phyloP scores from a whole-genome alignment of 2,329 filamentous ascomycete genomes.

The Claviceps spartinae region DNA sequence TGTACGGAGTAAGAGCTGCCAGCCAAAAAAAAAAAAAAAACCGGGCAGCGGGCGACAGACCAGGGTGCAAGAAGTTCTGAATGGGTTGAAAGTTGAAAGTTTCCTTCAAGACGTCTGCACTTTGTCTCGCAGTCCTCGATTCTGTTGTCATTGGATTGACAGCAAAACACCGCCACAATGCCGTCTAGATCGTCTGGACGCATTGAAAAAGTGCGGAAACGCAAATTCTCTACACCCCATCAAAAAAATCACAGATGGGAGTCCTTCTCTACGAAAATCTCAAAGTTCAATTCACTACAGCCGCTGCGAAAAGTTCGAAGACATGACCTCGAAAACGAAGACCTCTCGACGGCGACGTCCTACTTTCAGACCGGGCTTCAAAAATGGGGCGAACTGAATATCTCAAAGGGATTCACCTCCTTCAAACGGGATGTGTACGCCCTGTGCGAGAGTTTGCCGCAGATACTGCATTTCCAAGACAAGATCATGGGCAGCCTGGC shows the following conservation, averaged over 20 bases:
- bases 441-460: slow-evolving; percentile 77
- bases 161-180: slow-evolving; percentile 34
- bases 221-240: slow-evolving; percentile 57
- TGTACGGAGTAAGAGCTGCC: slow-evolving; percentile 7
- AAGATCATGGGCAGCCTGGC: slow-evolving; percentile 68
- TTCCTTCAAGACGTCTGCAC: neutral
- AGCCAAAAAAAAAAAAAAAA: slow-evolving; percentile 13
- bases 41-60: slow-evolving; percentile 4
- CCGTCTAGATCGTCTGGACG: slow-evolving; percentile 49
- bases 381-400: slow-evolving; percentile 84
- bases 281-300: slow-evolving; percentile 79
- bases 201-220: slow-evolving; percentile 56
- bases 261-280: slow-evolving; percentile 78
- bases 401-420: slow-evolving; percentile 64
- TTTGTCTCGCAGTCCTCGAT: neutral
- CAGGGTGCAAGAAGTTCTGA: slow-evolving; percentile 10
- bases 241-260: slow-evolving; percentile 82
- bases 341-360: slow-evolving; percentile 63
- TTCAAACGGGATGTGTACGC: slow-evolving; percentile 66
- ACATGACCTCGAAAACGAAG: slow-evolving; percentile 68
- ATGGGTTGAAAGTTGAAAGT: slow-evolving; percentile 1
- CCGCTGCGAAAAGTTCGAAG: slow-evolving; percentile 81
- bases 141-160: slow-evolving; percentile 4
- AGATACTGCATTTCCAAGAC: slow-evolving; percentile 82
- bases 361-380: slow-evolving; percentile 74